Evolutionary conservation across 78 protist species (phyloP).

Genomic region (Goniomonas avonlea): DNA sequence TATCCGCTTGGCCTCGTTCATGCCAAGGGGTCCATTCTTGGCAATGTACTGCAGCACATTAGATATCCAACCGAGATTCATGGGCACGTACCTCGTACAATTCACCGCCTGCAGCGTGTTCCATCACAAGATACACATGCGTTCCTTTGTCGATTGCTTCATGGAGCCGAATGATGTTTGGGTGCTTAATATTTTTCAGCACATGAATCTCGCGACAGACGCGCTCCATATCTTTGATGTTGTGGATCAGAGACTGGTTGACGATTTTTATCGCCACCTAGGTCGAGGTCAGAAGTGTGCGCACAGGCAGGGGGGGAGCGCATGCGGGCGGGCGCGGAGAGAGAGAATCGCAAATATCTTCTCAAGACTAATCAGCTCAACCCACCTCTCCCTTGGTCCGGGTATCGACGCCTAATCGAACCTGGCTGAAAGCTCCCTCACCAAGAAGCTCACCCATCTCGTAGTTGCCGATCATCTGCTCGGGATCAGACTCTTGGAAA

Average conservation of each 20-base stretch:
- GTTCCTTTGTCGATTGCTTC: slow-evolving; percentile 52
- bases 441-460: slow-evolving; percentile 45
- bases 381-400: too few species aligned
- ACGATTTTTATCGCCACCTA: slow-evolving; percentile 58
- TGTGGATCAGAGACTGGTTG: not conserved
- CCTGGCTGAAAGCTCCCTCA: slow-evolving; percentile 68
- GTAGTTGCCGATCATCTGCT: not conserved
- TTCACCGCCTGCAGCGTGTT: slow-evolving; percentile 57
- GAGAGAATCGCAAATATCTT: not conserved
- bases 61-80: too few species aligned
- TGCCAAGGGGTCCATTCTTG: slow-evolving; percentile 3
- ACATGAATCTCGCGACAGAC: slow-evolving; percentile 50
- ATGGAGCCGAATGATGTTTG: slow-evolving; percentile 43
- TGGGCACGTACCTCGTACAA: slow-evolving; percentile 29
- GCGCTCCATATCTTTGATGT: slow-evolving; percentile 34
- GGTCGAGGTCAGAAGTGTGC: not conserved
- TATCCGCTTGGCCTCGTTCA: slow-evolving; percentile 56
- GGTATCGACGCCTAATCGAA: too few species aligned
- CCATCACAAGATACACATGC: slow-evolving; percentile 52
- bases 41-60: too few species aligned
- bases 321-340: too few species aligned
- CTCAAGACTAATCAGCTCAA: too few species aligned
- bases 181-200: slow-evolving; percentile 43
- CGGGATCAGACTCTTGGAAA: too few species aligned
- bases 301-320: not conserved